Evolutionary conservation across 768 basidiomycete genomes (phyloP).

Genomic region (Leccinellum luteum): DNA sequence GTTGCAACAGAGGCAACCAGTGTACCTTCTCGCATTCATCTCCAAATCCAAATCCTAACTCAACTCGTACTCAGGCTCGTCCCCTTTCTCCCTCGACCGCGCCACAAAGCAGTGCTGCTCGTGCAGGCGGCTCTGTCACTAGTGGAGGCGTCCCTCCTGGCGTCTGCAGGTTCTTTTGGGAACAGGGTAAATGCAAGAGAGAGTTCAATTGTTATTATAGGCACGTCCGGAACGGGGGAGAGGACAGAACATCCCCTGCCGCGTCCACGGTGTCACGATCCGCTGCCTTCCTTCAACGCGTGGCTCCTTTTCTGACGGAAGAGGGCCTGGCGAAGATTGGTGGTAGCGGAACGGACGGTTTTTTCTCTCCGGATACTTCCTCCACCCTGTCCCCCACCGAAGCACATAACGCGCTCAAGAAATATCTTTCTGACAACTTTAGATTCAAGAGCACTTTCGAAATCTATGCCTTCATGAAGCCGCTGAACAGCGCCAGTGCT

Average conservation of each 20-base stretch:
- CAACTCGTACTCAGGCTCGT: background rate
- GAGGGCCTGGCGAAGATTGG: conserved; percentile 44
- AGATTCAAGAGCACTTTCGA: conserved; percentile 41
- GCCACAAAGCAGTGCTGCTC: background rate
- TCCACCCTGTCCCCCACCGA: conserved; percentile 42
- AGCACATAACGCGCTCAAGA: conserved; percentile 43
- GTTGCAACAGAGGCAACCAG: conserved; percentile 43
- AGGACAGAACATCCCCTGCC: conserved; percentile 2
- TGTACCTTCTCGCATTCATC: conserved; percentile 38
- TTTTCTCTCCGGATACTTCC: conserved; percentile 34
- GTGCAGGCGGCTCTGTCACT: conserved; percentile 2
- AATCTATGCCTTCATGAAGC: conserved; percentile 44
- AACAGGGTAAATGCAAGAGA: conserved; percentile 42
- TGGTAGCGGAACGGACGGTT: conserved; percentile 42
- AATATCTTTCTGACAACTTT: conserved; percentile 43
- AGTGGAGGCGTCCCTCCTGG: conserved; percentile 28
- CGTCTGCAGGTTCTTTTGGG: conserved; percentile 48
- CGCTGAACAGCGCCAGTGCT: conserved; percentile 37
- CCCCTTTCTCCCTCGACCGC: conserved; percentile 6
- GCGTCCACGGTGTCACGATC: conserved; percentile 8
- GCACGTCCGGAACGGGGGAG: conserved; percentile 31
- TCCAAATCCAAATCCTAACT: conserved; percentile 4
- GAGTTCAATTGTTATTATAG: conserved; percentile 45
- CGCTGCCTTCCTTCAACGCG: conserved; percentile 17
- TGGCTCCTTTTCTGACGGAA: conserved; percentile 46